These are phyloP conservation scores for Thinopyrum elongatum DNA, from an alignment of 176 grass and related monocot genomes.

Conservation along the genomic window DNA sequence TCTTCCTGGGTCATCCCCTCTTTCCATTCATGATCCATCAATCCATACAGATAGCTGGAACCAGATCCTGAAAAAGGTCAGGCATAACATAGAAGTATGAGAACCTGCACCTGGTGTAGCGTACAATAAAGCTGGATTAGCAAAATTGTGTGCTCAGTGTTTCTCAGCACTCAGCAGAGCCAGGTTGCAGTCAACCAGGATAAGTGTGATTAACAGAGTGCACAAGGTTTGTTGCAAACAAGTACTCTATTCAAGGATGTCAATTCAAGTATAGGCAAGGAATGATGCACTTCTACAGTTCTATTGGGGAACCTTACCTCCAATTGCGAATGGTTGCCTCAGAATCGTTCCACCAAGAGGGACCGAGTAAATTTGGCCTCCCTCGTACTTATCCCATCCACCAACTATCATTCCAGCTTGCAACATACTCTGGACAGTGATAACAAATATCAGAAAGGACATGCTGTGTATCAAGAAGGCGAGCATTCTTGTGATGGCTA, in stretches of 20 bases:
- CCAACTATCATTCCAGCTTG: conserved; percentile 97
- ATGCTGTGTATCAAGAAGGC: background rate
- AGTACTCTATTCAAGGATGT: background rate
- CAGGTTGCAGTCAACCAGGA: background rate
- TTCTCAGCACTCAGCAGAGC: background rate
- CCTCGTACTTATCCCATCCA: conserved; percentile 98
- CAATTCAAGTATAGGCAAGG: background rate
- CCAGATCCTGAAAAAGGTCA: conserved; percentile 66
- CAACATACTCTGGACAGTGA: conserved; percentile 70
- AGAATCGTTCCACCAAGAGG: conserved; percentile 93
- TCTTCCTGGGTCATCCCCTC: conserved; percentile 92
- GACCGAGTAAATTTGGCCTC: conserved; percentile 90
- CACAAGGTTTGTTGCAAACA: background rate
- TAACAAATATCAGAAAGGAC: background rate
- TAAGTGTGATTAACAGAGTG: background rate
- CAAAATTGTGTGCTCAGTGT: background rate
- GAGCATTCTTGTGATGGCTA: background rate
- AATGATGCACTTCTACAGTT: background rate
- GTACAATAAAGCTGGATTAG: background rate
- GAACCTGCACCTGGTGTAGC: background rate
- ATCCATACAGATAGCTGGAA: conserved; percentile 81
- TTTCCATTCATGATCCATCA: conserved; percentile 96
- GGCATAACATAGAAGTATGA: background rate
- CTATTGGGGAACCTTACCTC: conserved; percentile 46
- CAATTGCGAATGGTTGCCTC: conserved; percentile 86